Evolutionary conservation across 192 early-diverging fungal genomes (phyloP).

Genomic region (Backusella macrospora): DNA sequence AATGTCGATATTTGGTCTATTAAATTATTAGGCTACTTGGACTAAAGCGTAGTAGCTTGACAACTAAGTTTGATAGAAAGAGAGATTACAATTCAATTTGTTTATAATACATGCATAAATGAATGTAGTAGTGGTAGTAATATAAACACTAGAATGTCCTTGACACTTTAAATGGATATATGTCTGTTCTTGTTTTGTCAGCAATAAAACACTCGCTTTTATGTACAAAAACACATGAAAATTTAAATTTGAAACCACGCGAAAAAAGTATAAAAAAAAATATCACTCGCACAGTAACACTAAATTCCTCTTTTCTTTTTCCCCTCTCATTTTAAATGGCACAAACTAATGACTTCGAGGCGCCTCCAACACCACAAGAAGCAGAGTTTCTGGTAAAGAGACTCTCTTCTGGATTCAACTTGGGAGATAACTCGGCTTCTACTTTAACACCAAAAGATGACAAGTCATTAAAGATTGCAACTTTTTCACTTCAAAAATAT

Average conservation of each 20-base stretch:
- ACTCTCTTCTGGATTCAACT: conserved; percentile 20
- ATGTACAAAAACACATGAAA: neutral
- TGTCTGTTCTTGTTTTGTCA: neutral
- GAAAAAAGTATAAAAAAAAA: neutral
- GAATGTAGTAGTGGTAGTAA: too few relatives aligned
- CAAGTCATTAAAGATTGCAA: conserved; percentile 57
- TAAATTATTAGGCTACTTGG: too few relatives aligned
- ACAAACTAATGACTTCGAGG: conserved; percentile 18
- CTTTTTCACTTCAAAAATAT: conserved; percentile 65
- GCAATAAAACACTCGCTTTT: neutral
- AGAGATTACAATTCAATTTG: too few relatives aligned
- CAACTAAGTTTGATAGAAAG: too few relatives aligned
- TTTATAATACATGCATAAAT: too few relatives aligned
- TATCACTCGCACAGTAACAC: neutral
- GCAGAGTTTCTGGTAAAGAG: conserved; percentile 33
- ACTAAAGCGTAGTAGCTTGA: too few relatives aligned
- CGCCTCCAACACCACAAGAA: conserved; percentile 28
- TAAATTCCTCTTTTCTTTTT: neutral
- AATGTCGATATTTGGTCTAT: too few relatives aligned
- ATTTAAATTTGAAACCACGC: conserved; percentile 1
- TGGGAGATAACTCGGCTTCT: conserved; percentile 10
- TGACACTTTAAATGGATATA: too few relatives aligned
- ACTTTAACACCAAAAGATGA: conserved; percentile 47
- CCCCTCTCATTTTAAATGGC: conserved; percentile 6
- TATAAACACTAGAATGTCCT: too few relatives aligned